These are phyloP conservation scores for Neonectria punicea DNA, from an alignment of 2,329 filamentous ascomycete species.

Conservation along the genomic window DNA sequence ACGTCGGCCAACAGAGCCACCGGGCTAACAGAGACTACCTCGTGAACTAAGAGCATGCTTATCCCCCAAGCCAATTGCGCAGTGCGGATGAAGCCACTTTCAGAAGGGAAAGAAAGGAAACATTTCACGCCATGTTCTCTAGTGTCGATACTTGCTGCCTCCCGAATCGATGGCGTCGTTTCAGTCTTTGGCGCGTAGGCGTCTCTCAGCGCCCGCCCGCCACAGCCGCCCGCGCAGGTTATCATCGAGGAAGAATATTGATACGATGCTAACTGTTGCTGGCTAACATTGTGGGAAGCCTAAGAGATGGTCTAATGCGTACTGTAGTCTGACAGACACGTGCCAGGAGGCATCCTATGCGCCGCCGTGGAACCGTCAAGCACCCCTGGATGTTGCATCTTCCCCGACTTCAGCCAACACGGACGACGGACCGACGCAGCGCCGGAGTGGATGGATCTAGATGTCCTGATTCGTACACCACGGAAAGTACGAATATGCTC, in stretches of 20 bases:
- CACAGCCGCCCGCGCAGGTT: background rate
- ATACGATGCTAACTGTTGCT: background rate
- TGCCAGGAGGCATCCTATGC: background rate
- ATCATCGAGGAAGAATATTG: background rate
- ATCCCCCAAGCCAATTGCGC: background rate
- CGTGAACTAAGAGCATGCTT: background rate
- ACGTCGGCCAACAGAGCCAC: background rate
- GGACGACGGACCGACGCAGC: background rate
- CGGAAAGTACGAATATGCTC: background rate
- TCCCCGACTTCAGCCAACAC: background rate
- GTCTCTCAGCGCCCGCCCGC: background rate
- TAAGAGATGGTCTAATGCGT: background rate
- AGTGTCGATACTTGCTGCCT: background rate
- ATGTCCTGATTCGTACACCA: background rate
- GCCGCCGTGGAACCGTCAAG: background rate
- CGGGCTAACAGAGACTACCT: background rate
- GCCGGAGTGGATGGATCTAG: background rate
- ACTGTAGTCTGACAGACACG: background rate
- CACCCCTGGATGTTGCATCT: background rate
- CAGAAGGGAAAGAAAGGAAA: background rate
- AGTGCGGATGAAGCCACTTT: background rate
- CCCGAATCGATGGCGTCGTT: background rate
- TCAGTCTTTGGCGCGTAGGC: background rate
- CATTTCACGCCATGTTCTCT: background rate
- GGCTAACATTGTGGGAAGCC: background rate